Percentiles rank a stretch among this genome's conserved stretches.
These are phyloP conservation scores for Ampelomyces quisqualis DNA, from an alignment of 2,329 filamentous ascomycete species.

Conservation along the genomic window DNA sequence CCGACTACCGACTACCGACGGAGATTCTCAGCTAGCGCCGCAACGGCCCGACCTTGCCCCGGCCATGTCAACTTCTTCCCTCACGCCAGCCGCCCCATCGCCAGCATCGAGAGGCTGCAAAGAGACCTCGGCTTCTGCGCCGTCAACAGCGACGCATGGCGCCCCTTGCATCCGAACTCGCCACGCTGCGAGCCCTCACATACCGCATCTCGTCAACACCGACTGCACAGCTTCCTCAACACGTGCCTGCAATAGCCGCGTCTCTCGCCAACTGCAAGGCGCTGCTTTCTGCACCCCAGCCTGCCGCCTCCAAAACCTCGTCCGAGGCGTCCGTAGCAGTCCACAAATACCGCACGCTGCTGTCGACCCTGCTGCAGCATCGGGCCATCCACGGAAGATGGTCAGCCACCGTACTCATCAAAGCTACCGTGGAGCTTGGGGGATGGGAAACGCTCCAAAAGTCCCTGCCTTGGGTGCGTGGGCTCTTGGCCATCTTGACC, in stretches of 20 bases:
- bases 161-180: conserved; percentile 28
- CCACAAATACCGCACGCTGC: conserved; percentile 77
- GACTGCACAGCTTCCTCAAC: conserved; percentile 69
- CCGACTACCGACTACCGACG: too few relatives aligned
- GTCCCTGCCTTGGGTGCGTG: conserved; percentile 72
- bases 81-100: too few relatives aligned
- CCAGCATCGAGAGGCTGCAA: too few relatives aligned
- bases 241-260: conserved; percentile 67
- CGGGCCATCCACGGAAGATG: conserved; percentile 73
- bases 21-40: too few relatives aligned
- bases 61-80: conserved; percentile 27
- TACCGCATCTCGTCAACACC: conserved; percentile 71
- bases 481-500: conserved; percentile 73
- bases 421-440: conserved; percentile 77
- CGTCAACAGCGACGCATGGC: too few relatives aligned
- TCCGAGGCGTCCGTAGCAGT: conserved; percentile 69
- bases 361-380: conserved; percentile 76
- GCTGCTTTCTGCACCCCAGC: conserved; percentile 63
- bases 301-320: conserved; percentile 59
- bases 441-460: conserved; percentile 79
- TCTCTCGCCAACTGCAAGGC: conserved; percentile 56
- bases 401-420: conserved; percentile 74
- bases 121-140: too few relatives aligned
- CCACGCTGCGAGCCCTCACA: conserved; percentile 53
- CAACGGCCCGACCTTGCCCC: conserved; percentile 23